Percentiles rank a stretch among this genome's conserved stretches.
These are phyloP conservation scores for Pleurozium schreberi DNA, from an alignment of 225 moss, liverwort and hornwort species.

Conservation along the genomic window DNA sequence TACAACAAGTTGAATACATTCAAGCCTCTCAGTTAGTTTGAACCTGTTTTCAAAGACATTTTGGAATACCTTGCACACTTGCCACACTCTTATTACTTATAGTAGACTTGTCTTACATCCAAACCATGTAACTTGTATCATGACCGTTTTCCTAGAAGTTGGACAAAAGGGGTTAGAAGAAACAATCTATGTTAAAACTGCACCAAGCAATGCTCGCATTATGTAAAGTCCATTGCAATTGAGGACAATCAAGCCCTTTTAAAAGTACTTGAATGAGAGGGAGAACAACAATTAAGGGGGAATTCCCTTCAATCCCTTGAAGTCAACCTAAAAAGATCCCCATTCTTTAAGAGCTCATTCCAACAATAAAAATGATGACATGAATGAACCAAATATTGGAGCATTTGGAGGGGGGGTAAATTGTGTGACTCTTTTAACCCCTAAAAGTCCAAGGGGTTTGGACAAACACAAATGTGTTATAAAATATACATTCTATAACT, in stretches of 20 bases:
- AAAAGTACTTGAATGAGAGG: too few relatives aligned
- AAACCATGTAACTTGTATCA: neutral
- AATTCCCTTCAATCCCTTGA: neutral
- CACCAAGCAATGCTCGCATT: too few relatives aligned
- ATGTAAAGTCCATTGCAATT: neutral
- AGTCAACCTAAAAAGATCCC: accelerated
- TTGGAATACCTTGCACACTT: accelerated
- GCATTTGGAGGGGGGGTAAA: too few relatives aligned
- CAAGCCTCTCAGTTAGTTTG: neutral
- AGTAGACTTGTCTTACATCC: neutral
- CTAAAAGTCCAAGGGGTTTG: too few relatives aligned
- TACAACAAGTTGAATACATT: neutral
- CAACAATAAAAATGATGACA: too few relatives aligned
- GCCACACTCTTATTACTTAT: accelerated
- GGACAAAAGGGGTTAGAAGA: neutral
- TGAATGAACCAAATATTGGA: too few relatives aligned
- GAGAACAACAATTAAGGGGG: too few relatives aligned
- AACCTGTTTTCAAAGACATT: neutral
- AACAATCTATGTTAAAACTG: neutral
- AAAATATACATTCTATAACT: too few relatives aligned
- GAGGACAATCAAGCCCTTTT: too few relatives aligned
- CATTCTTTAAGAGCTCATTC: too few relatives aligned
- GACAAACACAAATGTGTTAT: too few relatives aligned
- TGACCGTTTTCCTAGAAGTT: accelerated
- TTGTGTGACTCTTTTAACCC: too few relatives aligned